phyloP scores from a whole-genome alignment of 306 rosid species.

The Oemleria cerasiformis region DNA sequence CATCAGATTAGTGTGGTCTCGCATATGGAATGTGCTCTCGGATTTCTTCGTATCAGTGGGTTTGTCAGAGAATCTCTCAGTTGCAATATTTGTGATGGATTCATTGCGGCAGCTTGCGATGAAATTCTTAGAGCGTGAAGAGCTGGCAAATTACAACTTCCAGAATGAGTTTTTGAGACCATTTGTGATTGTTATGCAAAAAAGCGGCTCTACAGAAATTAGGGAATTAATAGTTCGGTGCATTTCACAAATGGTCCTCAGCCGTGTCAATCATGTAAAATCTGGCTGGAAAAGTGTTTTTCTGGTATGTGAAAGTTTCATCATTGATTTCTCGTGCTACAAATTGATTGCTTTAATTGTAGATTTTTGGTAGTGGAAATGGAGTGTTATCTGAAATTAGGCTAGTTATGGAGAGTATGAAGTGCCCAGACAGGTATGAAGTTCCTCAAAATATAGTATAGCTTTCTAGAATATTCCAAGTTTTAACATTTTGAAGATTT shows the following conservation, averaged over 20 bases:
- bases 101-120: conserved; percentile 96
- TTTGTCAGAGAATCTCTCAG: conserved; percentile 89
- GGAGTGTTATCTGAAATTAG: not conserved
- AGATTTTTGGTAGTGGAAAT: not conserved
- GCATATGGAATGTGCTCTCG: conserved; percentile 97
- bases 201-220: conserved; percentile 85
- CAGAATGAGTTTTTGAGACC: conserved; percentile 98
- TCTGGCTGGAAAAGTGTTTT: conserved; percentile 99
- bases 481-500: not conserved
- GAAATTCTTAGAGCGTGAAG: conserved; percentile 99
- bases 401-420: not conserved
- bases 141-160: conserved; percentile 95
- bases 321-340: not conserved
- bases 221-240: conserved; percentile 94
- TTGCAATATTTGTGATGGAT: conserved; percentile 98
- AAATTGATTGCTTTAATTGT: not conserved
- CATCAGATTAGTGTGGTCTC: conserved; percentile 97
- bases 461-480: not conserved
- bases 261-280: conserved; percentile 92
- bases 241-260: conserved; percentile 99
- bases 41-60: conserved; percentile 99
- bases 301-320: conserved; percentile 52
- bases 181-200: conserved; percentile 93
- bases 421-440: not conserved
- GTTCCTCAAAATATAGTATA: not conserved